These are phyloP conservation scores for Aspergillus niger DNA, from an alignment of 2,329 filamentous ascomycete genomes.

Conservation along the genomic window DNA sequence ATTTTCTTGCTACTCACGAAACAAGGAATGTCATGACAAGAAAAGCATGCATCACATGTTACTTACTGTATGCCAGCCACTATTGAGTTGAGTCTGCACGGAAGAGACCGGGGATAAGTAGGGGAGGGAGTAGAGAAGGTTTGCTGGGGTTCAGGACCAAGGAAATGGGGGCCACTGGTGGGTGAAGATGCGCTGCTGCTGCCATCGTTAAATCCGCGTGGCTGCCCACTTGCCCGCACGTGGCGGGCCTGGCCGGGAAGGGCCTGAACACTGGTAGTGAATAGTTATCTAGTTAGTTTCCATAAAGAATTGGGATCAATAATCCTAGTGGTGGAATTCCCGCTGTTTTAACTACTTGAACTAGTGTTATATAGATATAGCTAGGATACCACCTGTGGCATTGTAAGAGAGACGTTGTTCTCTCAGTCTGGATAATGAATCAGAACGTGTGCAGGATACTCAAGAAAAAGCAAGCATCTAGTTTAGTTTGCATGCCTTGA, in stretches of 20 bases:
- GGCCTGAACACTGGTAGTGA: neutral
- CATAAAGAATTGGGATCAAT: neutral
- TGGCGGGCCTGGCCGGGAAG: neutral
- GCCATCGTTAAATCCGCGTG: neutral
- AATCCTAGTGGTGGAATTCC: neutral
- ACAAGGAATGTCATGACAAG: no score
- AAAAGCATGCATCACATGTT: no score
- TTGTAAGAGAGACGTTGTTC: neutral
- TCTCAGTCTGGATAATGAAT: neutral
- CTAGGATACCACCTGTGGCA: neutral
- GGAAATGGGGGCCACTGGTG: neutral
- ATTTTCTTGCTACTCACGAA: neutral
- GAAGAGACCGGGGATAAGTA: no score
- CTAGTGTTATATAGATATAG: neutral
- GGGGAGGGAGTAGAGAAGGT: no score
- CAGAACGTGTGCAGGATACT: neutral
- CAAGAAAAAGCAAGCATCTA: no score
- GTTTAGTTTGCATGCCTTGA: no score
- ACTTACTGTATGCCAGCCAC: no score
- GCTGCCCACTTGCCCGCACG: slow-evolving; percentile 3
- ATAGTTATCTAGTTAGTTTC: neutral
- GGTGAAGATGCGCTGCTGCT: neutral
- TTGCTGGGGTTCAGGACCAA: neutral
- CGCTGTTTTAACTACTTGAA: neutral
- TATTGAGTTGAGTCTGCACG: no score